Conservation (phyloP, 768 basidiomycete species). For the Naematelia encephala region DNA sequence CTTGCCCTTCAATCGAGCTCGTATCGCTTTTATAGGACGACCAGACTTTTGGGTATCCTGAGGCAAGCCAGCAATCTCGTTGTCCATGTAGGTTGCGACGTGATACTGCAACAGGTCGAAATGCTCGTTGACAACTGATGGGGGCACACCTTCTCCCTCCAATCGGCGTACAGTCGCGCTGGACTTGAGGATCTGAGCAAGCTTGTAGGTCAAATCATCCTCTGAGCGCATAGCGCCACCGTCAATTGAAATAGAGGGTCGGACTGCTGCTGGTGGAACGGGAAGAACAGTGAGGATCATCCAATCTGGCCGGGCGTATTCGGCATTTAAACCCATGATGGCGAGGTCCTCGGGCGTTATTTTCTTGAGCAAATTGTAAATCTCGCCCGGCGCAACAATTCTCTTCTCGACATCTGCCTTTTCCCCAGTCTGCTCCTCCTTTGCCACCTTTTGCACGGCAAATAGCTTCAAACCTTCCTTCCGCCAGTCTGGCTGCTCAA, state of each 20-base stretch:
- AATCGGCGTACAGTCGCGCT: slow-evolving; percentile 86
- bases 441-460: slow-evolving; percentile 88
- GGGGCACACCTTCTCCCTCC: slow-evolving; percentile 94
- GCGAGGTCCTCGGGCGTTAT: slow-evolving; percentile 84
- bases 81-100: slow-evolving; percentile 99
- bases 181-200: slow-evolving; percentile 93
- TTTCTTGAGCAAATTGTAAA: slow-evolving; percentile 94
- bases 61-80: slow-evolving; percentile 96
- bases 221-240: slow-evolving; percentile 95
- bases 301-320: slow-evolving; percentile 97
- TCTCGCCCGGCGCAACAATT: slow-evolving; percentile 75
- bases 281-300: slow-evolving; percentile 98
- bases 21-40: slow-evolving; percentile 95
- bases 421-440: slow-evolving; percentile 76
- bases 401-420: slow-evolving; percentile 48
- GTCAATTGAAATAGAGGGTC: slow-evolving; percentile 95
- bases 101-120: slow-evolving; percentile 97
- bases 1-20: slow-evolving; percentile 96
- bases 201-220: slow-evolving; percentile 97
- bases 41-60: slow-evolving; percentile 97
- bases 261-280: slow-evolving; percentile 95
- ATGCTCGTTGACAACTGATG: slow-evolving; percentile 90
- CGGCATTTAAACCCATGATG: slow-evolving; percentile 85
- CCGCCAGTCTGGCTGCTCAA: slow-evolving; percentile 78
- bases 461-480: slow-evolving; percentile 96